Base-by-base conservation (phyloP, 345 rosid species). In the Raphanus sativus region DNA sequence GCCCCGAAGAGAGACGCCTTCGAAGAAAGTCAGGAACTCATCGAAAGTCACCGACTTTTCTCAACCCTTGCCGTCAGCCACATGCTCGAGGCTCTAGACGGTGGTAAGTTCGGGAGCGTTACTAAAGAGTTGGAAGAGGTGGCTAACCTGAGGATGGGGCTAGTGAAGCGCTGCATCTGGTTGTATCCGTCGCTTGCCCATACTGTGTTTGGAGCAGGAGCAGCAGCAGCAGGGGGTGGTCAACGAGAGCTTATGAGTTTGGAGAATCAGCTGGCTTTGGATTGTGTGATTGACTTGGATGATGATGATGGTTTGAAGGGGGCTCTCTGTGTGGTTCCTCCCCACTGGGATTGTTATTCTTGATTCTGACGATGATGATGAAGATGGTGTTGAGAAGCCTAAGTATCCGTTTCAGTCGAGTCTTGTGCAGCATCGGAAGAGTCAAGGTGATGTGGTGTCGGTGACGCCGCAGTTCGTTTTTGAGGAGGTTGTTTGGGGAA, bases 71-170 rank as follows among this genome's bases (percentile, higher is more conserved):
- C 93, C 4, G 13, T 83, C 12, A 32, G 77, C 32, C 61, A 70
- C 45, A 50, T 88, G 86, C 77, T 90, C 17, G 71, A 82, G 6
- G 34, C 72, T 70, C 56, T 86, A 7, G 88, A 87, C 9, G 67
- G 80, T 50, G 91, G 87, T 30, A 83, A 73, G 72, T 94, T 45
- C 67, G 99, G 97, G 26, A 89, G 90, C 76, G 94, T 83, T 25
- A 89, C 94, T 0, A 81, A 85, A 13, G 91, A 92, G 0, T 61
- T 94, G 3, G 80, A 86, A 70, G 90, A 86, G 13, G 83, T 94
- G 0, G 80, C 80, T 45, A 40, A 80, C 67, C n/a, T 74, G 68
- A 87, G 83, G 81, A 38, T 77, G 71, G 83, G 62, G 4, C 21
- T 74, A 16, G 42, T 85, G 45, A 77, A 77, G 52, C 81, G 76